Percentiles rank a stretch among this genome's conserved stretches.
These are phyloP conservation scores for Scheffersomyces lignicola DNA, from an alignment of 1,139 yeast species.

Conservation along the genomic window DNA sequence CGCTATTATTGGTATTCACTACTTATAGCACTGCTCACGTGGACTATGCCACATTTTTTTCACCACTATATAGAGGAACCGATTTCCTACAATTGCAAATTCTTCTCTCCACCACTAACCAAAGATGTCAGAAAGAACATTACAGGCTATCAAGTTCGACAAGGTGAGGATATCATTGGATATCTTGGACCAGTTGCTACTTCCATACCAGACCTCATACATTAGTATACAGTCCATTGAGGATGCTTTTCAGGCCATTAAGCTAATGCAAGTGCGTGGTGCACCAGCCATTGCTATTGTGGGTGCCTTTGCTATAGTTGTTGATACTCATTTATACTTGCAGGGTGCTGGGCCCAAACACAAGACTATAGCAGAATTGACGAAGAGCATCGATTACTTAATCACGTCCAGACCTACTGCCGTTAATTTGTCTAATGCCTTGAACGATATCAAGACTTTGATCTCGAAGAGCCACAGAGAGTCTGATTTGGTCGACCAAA, in stretches of 20 bases:
- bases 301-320: conserved; percentile 81
- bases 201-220: conserved; percentile 79
- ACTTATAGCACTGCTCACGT: too few species aligned
- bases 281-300: conserved; percentile 99
- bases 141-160: conserved; percentile 74
- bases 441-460: conserved; percentile 53
- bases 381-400: conserved; percentile 58
- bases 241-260: conserved; percentile 81
- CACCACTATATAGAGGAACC: too few species aligned
- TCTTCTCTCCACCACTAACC: background rate
- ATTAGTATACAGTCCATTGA: conserved; percentile 57
- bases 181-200: conserved; percentile 75
- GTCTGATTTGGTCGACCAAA: conserved; percentile 19
- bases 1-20: too few species aligned
- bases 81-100: background rate
- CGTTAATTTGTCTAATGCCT: conserved; percentile 83
- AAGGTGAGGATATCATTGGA: conserved; percentile 44
- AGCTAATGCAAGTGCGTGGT: conserved; percentile 92
- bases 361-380: conserved; percentile 31
- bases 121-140: conserved; percentile 20
- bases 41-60: too few species aligned
- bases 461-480: conserved; percentile 8
- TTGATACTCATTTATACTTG: conserved; percentile 49
- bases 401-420: conserved; percentile 92
- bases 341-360: conserved; percentile 13